phyloP scores from a whole-genome alignment of 768 basidiomycete genomes.

The Mycena polygramma region DNA sequence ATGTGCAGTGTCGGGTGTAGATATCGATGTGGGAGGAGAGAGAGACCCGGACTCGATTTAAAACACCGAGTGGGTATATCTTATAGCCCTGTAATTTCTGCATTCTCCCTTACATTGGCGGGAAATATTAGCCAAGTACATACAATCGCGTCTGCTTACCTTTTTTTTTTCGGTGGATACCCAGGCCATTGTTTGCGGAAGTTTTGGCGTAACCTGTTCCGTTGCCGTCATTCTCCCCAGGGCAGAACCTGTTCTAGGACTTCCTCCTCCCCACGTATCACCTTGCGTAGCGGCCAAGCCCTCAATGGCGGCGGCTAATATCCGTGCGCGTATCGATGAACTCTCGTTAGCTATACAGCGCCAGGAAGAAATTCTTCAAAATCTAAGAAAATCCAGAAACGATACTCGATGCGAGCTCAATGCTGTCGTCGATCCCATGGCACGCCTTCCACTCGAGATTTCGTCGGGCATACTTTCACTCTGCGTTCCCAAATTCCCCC shows the following conservation, averaged over 20 bases:
- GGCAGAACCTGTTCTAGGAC: no score
- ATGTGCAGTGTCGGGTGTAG: constrained; percentile 66
- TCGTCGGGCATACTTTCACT: not conserved
- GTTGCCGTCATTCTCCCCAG: no score
- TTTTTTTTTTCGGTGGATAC: no score
- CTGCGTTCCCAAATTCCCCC: not conserved
- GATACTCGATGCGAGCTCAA: constrained; percentile 8
- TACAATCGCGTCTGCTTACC: no score
- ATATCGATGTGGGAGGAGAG: no score
- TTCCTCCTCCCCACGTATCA: no score
- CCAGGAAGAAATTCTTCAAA: not conserved
- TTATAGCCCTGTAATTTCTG: not conserved
- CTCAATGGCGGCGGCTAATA: not conserved
- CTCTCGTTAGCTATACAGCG: not conserved
- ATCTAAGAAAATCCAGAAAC: not conserved
- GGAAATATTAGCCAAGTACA: no score
- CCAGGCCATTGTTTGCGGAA: no score
- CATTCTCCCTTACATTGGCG: no score
- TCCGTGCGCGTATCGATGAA: not conserved
- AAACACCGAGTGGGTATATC: not conserved
- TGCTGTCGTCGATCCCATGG: constrained; percentile 8
- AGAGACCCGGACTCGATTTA: not conserved
- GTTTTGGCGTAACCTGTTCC: no score
- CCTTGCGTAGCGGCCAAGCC: no score
- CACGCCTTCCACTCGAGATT: not conserved